Base-by-base conservation (phyloP, 2,329 filamentous ascomycete genomes). In the Lizonia empirigonia region DNA sequence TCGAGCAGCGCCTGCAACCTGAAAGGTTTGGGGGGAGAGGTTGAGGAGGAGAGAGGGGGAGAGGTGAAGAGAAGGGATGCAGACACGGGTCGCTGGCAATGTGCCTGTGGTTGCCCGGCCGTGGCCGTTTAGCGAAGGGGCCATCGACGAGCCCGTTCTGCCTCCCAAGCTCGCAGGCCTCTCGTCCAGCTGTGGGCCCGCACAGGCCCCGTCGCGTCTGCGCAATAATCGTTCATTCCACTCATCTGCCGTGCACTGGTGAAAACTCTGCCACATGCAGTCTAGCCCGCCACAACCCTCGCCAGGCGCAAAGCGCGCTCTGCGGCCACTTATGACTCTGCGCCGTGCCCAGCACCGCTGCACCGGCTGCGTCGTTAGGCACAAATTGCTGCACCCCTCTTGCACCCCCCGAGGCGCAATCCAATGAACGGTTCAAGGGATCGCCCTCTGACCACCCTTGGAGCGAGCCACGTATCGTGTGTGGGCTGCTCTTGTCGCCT, bases 401-500 rank as follows among this genome's bases (percentile, higher is more conserved):
- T 39, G 46, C 45, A 32, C 51, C 47, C 41, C 55, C 57, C 54
- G 59, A 56, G 44, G 37, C 46, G 53, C 50, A 54, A 40, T 49
- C 62, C 60, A 61, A 66, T 64, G 56, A 64, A 63, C 59, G 55
- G 41, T 35, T 44, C 50, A 58, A 66, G 59, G 60, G 58, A 63
- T 56, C 53, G 41, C 62, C 55, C 33, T 56, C 58, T 56, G 55
- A 49, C 50, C 57, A 53, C 30, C 56, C 61, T 46, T 55, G 51
- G 54, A 50, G 63, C 55, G 60, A 63, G 68, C 66, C 64, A 69
- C 64, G 62, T 66, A 64, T 58, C 39, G 56, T 51, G 49, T 38
- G 45, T 32, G 44, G 48, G 33, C 40, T 46, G 45, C 48, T 44
- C 45, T 50, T 50, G 41, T 50, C 41, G 55, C 51, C 55, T 51